Evolutionary conservation across 1,284 basidiomycete genomes (phyloP), one percentile per base, ranked within the genome.

Genomic region (Moniliophthora roreri): DNA sequence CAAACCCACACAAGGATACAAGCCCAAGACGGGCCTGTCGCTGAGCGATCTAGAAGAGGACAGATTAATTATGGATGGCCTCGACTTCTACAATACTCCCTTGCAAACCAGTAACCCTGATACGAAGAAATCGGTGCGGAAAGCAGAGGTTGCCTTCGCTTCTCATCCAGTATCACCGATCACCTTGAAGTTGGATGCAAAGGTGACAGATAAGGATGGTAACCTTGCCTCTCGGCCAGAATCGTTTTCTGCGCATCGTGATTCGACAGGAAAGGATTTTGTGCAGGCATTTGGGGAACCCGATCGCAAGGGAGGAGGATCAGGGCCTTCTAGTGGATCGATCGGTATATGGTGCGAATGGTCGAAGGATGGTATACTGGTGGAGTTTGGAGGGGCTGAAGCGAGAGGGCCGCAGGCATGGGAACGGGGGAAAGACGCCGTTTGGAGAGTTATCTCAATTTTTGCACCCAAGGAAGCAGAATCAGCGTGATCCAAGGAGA

Each of bases 341-440:
- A 90, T 95, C 58, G 85, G 85, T 16, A 93, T 95, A 56, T 96
- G 91, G 90, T 89, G 92, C 60, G 93, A 95, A 67, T 95, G 92
- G 92, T 77, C 81, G n/a, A 77, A 73, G 55, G 78, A 87, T 52
- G 91, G 91, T 1, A 64, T 93, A 21, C 87, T 91, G 85, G 80
- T 91, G 15, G 91, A 93, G 64, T 91, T 91, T 69, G 88, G 87
- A 0, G 89, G 88, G 2, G 78, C 81, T 46, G 82, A 88, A 58
- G 84, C 88, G 11, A 80, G 78, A 53, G 91, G 91, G 1, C 84
- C 87, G 3, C 83, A 89, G 56, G 90, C 89, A 58, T 93, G 91
- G 91, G 91, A 93, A 60, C 78, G 79, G 57, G 91, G 91, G 8
- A 91, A 87, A 60, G 87, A 90, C 61, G 86, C 89, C 1, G 65